These are phyloP conservation scores for Cladosporium sp. DNA, from an alignment of 2,329 filamentous ascomycete species.

Conservation along the genomic window DNA sequence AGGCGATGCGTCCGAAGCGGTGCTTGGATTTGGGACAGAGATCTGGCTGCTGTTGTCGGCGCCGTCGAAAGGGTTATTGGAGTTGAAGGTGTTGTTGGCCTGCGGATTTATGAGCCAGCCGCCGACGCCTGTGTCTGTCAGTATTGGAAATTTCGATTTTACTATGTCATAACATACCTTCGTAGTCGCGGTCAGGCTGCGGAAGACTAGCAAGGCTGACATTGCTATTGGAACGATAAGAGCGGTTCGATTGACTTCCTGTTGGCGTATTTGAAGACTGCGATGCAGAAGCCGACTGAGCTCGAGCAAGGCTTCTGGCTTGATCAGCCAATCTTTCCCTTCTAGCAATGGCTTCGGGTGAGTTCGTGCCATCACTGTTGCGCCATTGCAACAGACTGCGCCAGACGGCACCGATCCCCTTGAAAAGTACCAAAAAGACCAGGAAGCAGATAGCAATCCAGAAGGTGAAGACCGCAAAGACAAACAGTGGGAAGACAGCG, in stretches of 20 bases:
- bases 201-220: conserved; percentile 1
- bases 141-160: neutral
- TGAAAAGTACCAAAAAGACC: neutral
- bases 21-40: neutral
- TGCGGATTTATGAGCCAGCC: neutral
- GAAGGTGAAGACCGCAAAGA: neutral
- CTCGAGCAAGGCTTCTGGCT: neutral
- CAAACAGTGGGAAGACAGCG: neutral
- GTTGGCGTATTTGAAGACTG: neutral
- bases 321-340: neutral
- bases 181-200: conserved; percentile 3
- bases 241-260: neutral
- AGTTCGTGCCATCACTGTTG: neutral
- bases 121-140: neutral
- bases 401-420: neutral
- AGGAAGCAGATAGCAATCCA: neutral
- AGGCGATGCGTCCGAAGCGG: neutral
- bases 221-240: neutral
- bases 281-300: neutral
- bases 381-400: neutral
- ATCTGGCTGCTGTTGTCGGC: neutral
- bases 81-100: neutral
- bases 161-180: neutral
- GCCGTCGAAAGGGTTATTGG: neutral
- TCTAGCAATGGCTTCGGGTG: neutral